Evolutionary conservation across 164 flowering plant species (phyloP).

Genomic region (Berberis thunbergii): DNA sequence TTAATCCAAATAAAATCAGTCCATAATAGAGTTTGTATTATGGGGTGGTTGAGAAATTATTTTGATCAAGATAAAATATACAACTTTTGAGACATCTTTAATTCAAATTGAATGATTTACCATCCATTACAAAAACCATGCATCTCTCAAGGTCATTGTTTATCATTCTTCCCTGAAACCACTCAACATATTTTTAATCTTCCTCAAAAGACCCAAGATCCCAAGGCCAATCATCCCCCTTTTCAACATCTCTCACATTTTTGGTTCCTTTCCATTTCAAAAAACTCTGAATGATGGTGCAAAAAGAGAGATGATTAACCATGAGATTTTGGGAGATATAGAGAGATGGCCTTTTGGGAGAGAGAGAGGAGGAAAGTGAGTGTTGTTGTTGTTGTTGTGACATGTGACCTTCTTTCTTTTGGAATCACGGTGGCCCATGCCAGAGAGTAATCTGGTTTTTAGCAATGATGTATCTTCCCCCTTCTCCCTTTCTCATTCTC

Average conservation of each 20-base stretch:
- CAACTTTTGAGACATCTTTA: too few species aligned
- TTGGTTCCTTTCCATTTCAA: not conserved
- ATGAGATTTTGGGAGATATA: not conserved
- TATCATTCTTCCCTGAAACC: too few species aligned
- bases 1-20: too few species aligned
- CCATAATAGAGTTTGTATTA: too few species aligned
- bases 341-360: not conserved
- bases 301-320: not conserved
- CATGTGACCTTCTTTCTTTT: constrained; percentile 30
- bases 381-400: constrained; percentile 12
- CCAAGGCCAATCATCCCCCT: not conserved
- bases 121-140: too few species aligned
- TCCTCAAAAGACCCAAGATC: not conserved
- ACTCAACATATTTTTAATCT: too few species aligned
- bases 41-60: too few species aligned
- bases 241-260: not conserved
- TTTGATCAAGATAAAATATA: too few species aligned
- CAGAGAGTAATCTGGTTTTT: constrained; percentile 39
- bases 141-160: too few species aligned
- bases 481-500: not conserved
- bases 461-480: constrained; percentile 29
- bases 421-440: constrained; percentile 49
- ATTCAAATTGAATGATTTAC: too few species aligned
- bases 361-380: too few species aligned
- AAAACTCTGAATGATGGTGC: not conserved